A percentile compares a stretch with the other conserved stretches of the same genome.
phyloP scores from a whole-genome alignment of 2,329 filamentous ascomycete species.

The Stagonosporopsis cucurbitacearum region DNA sequence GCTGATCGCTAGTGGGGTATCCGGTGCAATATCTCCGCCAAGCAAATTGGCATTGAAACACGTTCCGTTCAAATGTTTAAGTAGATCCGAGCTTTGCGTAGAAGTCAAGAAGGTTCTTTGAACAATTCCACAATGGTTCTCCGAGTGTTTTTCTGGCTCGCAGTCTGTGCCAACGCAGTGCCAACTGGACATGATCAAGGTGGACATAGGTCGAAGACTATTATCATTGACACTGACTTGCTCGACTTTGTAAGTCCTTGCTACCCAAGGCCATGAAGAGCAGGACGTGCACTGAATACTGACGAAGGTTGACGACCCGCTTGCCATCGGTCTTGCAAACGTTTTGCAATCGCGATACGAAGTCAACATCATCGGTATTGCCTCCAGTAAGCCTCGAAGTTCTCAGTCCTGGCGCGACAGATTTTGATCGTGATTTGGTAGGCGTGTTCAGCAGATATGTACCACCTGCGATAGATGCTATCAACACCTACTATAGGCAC shows the following conservation, averaged over 20 bases:
- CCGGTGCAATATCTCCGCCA: background rate
- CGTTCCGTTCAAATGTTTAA: background rate
- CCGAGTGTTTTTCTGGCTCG: background rate
- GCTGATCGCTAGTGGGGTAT: background rate
- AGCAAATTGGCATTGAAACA: background rate
- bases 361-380: background rate
- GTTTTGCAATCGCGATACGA: background rate
- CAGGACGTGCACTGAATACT: background rate
- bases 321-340: slow-evolving; percentile 7
- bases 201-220: background rate
- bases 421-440: background rate
- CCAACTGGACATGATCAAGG: background rate
- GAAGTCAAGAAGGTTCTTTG: background rate
- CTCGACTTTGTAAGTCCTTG: slow-evolving; percentile 2
- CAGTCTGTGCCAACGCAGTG: background rate
- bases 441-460: slow-evolving; percentile 7
- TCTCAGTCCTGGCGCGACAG: background rate
- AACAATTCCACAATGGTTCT: background rate
- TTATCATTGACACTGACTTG: slow-evolving; percentile 9
- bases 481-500: slow-evolving; percentile 4
- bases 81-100: background rate
- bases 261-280: too few relatives aligned
- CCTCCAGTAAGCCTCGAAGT: background rate
- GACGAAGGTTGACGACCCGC: background rate
- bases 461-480: slow-evolving; percentile 7